These are phyloP conservation scores for Russula brevipes DNA, from an alignment of 768 basidiomycete species.

Conservation along the genomic window DNA sequence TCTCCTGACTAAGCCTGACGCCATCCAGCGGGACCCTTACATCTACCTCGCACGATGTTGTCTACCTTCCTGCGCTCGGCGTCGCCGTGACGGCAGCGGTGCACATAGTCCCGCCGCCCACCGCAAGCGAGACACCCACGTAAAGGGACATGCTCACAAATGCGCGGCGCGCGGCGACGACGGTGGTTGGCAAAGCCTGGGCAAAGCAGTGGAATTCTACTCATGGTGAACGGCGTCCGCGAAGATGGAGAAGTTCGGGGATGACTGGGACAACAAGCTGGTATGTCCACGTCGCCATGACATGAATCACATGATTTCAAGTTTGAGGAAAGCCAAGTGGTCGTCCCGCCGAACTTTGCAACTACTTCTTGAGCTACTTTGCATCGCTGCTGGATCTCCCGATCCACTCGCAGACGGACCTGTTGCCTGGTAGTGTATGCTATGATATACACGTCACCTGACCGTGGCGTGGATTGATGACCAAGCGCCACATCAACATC, in stretches of 20 bases:
- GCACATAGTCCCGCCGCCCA: neutral
- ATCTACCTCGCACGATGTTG: neutral
- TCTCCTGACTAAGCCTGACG: constrained; percentile 9
- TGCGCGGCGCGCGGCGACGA: neutral
- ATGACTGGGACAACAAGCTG: too few species aligned
- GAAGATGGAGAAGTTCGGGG: too few species aligned
- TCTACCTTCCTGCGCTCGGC: constrained; percentile 2
- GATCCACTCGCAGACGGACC: too few species aligned
- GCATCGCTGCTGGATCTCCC: too few species aligned
- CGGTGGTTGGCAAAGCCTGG: neutral
- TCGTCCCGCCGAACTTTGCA: too few species aligned
- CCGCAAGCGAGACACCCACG: neutral
- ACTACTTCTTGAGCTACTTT: too few species aligned
- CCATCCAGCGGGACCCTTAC: neutral
- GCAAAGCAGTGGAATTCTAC: too few species aligned
- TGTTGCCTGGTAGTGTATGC: too few species aligned
- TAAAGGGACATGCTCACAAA: neutral
- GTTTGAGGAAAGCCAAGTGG: too few species aligned
- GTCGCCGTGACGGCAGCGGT: neutral
- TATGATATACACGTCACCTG: neutral
- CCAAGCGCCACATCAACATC: neutral
- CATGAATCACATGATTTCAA: too few species aligned
- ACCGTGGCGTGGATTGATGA: neutral
- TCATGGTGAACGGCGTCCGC: too few species aligned
- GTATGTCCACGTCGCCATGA: too few species aligned